Evolutionary conservation across 139 green algal genomes (phyloP).

Genomic region (Edaphochlamys debaryana): DNA sequence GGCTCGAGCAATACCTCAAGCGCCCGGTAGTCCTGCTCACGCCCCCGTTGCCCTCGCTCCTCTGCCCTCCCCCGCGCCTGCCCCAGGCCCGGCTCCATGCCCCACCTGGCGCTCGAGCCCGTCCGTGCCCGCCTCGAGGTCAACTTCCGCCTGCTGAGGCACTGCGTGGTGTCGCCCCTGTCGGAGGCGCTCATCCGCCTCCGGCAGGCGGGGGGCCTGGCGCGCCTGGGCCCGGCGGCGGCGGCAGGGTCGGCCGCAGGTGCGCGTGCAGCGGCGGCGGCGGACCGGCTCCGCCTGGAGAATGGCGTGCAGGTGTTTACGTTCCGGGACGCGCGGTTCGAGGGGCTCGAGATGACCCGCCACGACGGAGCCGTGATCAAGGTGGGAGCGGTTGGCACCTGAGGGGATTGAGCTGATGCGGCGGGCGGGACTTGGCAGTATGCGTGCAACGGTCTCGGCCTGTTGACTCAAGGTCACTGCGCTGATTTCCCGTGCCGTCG

Average conservation of each 20-base stretch:
- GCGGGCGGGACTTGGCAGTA: not conserved
- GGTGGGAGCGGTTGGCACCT: slow-evolving; percentile 5
- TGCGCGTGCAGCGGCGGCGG: not conserved
- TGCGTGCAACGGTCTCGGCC: too few relatives aligned
- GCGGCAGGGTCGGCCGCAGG: not conserved
- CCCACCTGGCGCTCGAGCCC: slow-evolving; percentile 49
- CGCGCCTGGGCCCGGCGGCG: not conserved
- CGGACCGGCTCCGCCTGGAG: slow-evolving; percentile 3
- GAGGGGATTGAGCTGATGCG: not conserved
- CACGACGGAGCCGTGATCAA: not conserved
- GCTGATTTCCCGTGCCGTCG: not conserved
- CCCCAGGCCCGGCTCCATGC: slow-evolving; percentile 43
- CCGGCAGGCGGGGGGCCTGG: slow-evolving; percentile 42
- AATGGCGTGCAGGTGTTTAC: slow-evolving; percentile 23
- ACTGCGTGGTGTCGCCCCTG: slow-evolving; percentile 67
- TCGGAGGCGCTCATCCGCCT: slow-evolving; percentile 41
- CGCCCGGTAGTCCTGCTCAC: too few relatives aligned
- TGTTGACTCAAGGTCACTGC: too few relatives aligned
- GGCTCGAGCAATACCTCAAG: too few relatives aligned
- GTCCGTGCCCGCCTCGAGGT: slow-evolving; percentile 62
- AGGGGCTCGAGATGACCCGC: not conserved
- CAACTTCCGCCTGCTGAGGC: slow-evolving; percentile 75
- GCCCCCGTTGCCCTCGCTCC: too few relatives aligned
- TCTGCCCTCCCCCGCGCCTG: too few relatives aligned
- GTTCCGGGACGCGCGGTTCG: slow-evolving; percentile 16